Conservation (phyloP, 1,139 yeast species). For the Suhomyces atakaporum region DNA sequence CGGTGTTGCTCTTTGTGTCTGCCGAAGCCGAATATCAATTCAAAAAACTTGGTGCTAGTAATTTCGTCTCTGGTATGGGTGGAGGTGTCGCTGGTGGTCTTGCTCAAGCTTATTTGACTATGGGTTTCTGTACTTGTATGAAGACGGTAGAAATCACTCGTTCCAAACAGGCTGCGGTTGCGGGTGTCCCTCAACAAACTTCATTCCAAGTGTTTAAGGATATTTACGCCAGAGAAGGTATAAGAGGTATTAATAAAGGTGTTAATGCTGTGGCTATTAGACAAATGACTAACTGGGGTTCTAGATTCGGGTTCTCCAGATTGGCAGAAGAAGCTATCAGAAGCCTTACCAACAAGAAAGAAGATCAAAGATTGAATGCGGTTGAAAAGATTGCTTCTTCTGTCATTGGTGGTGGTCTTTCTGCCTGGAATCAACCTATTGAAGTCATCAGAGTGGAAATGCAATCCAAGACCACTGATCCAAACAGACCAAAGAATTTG, state of each 20-base stretch:
- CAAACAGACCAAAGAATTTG: slow-evolving; percentile 92
- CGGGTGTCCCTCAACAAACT: slow-evolving; percentile 69
- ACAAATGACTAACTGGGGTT: slow-evolving; percentile 99
- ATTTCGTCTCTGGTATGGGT: slow-evolving; percentile 83
- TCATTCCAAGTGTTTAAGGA: slow-evolving; percentile 85
- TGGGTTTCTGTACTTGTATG: slow-evolving; percentile 98
- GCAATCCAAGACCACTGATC: slow-evolving; percentile 92
- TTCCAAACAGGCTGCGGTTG: slow-evolving; percentile 66
- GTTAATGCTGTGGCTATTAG: slow-evolving; percentile 99
- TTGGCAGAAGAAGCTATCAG: slow-evolving; percentile 87
- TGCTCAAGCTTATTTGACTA: slow-evolving; percentile 92
- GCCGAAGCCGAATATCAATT: slow-evolving; percentile 87
- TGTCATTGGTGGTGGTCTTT: slow-evolving; percentile 92
- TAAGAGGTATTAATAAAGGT: slow-evolving; percentile 93
- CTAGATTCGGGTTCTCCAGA: slow-evolving; percentile 90
- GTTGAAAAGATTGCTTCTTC: slow-evolving; percentile 84
- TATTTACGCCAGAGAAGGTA: slow-evolving; percentile 81
- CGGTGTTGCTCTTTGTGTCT: slow-evolving; percentile 90
- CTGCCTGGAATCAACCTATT: slow-evolving; percentile 99
- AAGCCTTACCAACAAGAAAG: slow-evolving; percentile 58
- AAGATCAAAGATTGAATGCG: slow-evolving; percentile 65
- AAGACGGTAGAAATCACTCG: slow-evolving; percentile 97
- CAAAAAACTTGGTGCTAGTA: slow-evolving; percentile 62
- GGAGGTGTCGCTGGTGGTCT: slow-evolving; percentile 97
- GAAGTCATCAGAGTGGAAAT: slow-evolving; percentile 97